phyloP scores from a whole-genome alignment of 768 basidiomycete species.

The Suillus americanus region DNA sequence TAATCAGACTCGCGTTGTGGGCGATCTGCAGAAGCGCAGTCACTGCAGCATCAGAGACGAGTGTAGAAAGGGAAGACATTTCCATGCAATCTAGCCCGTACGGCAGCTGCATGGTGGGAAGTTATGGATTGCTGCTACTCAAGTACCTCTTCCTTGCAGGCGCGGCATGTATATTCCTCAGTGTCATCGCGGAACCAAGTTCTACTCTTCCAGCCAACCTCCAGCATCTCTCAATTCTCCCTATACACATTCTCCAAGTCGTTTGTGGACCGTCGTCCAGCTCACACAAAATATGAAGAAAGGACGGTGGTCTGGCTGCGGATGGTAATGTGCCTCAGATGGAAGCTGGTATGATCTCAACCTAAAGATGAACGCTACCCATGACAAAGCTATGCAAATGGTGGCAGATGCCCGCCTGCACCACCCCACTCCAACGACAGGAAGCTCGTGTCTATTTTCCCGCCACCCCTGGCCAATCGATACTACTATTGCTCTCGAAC shows the following conservation, averaged over 20 bases:
- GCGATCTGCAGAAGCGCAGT: conserved; percentile 5
- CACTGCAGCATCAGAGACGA: conserved; percentile 10
- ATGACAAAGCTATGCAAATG: too few species aligned
- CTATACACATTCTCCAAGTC: conserved; percentile 30
- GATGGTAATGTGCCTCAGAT: neutral
- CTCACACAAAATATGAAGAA: conserved; percentile 70
- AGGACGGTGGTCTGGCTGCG: conserved; percentile 33
- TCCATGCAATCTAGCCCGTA: conserved; percentile 80
- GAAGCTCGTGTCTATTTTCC: conserved; percentile 86
- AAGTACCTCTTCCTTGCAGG: conserved; percentile 72
- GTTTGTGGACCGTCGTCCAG: conserved; percentile 77
- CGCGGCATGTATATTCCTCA: conserved; percentile 68
- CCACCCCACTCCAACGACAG: conserved; percentile 28
- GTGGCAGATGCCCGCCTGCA: too few species aligned
- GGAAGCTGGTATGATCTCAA: neutral
- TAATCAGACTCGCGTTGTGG: conserved; percentile 73
- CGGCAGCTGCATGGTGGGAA: conserved; percentile 66
- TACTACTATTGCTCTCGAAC: conserved; percentile 39
- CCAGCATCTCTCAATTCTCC: conserved; percentile 19
- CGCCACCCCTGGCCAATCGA: conserved; percentile 48
- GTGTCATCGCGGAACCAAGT: conserved; percentile 54
- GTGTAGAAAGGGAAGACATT: conserved; percentile 46
- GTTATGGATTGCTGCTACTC: conserved; percentile 78
- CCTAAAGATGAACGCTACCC: too few species aligned
- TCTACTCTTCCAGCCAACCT: conserved; percentile 27